Percentiles rank a stretch among this genome's conserved stretches.
Conservation (phyloP, 31 red algal genomes). For the Asparagopsis taxiformis region DNA sequence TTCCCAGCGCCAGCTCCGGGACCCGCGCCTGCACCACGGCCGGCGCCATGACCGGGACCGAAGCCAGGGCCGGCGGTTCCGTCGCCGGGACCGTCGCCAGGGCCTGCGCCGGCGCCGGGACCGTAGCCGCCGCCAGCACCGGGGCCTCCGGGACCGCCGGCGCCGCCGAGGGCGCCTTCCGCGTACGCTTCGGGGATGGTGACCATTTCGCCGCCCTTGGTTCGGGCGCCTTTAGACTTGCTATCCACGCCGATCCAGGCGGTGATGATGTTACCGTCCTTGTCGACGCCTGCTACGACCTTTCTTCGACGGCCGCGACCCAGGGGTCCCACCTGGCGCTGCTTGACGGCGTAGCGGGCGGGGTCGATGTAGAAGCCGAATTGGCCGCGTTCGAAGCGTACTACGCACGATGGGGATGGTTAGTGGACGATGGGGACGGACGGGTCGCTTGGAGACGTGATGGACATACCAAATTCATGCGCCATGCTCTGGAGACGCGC, state of each 20-base stretch:
- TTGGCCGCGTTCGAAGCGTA: constrained; percentile 79
- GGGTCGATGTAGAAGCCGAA: constrained; percentile 95
- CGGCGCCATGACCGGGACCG: constrained; percentile 41
- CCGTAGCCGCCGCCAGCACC: constrained; percentile 39
- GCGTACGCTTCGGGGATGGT: constrained; percentile 73
- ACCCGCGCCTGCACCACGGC: constrained; percentile 36
- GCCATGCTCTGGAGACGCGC: constrained; percentile 65
- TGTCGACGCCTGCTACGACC: constrained; percentile 81
- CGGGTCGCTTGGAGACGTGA: no score
- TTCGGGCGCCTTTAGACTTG: constrained; percentile 59
- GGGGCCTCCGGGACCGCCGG: no score
- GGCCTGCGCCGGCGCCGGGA: constrained; percentile 44
- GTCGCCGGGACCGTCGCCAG: constrained; percentile 33
- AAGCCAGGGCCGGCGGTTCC: constrained; percentile 18
- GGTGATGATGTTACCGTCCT: constrained; percentile 84
- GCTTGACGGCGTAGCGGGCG: constrained; percentile 84
- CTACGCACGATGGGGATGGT: no score
- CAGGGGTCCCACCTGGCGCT: constrained; percentile 72
- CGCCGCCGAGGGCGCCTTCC: constrained; percentile 67
- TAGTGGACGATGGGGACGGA: no score
- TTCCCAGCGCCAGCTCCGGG: constrained; percentile 33
- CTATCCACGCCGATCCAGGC: constrained; percentile 78
- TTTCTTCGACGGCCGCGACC: constrained; percentile 71
- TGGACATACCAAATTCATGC: constrained; percentile 66
- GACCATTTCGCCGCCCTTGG: constrained; percentile 68